These are phyloP conservation scores for Xylaria sp. DNA, from an alignment of 2,329 filamentous ascomycete species.

Conservation along the genomic window DNA sequence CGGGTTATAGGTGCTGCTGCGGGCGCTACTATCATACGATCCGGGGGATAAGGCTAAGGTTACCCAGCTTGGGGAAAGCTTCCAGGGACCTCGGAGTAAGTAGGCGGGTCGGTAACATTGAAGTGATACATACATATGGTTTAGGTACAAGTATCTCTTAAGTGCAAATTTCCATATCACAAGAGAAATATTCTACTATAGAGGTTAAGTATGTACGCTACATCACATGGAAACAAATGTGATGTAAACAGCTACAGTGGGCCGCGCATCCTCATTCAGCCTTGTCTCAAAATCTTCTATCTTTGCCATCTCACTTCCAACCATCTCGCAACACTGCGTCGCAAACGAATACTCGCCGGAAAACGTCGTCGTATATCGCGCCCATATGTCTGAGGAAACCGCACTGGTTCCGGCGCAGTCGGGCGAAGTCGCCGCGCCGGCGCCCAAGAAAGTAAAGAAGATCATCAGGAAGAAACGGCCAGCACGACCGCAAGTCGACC, in stretches of 20 bases:
- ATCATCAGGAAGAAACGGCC: conserved; percentile 89
- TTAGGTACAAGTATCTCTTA: neutral
- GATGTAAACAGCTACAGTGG: no score
- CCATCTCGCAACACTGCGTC: no score
- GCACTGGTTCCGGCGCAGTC: conserved; percentile 45
- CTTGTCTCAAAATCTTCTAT: conserved; percentile 19
- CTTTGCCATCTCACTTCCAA: neutral
- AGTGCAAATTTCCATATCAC: neutral
- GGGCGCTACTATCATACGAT: conserved; percentile 30
- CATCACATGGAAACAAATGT: no score
- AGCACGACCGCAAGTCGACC: conserved; percentile 90
- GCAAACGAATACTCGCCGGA: conserved; percentile 3
- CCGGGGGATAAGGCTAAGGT: conserved; percentile 22
- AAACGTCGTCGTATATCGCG: neutral
- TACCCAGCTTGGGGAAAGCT: conserved; percentile 7
- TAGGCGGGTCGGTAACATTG: no score
- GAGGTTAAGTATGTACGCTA: no score
- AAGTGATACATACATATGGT: neutral
- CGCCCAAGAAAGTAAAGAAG: conserved; percentile 80
- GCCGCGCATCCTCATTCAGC: conserved; percentile 18
- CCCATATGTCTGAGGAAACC: conserved; percentile 49
- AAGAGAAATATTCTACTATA: no score
- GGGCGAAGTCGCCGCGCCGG: conserved; percentile 59
- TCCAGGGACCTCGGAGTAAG: neutral
- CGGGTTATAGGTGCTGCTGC: conserved; percentile 20